Conservation (phyloP, 1,284 basidiomycete genomes). For the Pseudomicrostroma phylloplanum region DNA sequence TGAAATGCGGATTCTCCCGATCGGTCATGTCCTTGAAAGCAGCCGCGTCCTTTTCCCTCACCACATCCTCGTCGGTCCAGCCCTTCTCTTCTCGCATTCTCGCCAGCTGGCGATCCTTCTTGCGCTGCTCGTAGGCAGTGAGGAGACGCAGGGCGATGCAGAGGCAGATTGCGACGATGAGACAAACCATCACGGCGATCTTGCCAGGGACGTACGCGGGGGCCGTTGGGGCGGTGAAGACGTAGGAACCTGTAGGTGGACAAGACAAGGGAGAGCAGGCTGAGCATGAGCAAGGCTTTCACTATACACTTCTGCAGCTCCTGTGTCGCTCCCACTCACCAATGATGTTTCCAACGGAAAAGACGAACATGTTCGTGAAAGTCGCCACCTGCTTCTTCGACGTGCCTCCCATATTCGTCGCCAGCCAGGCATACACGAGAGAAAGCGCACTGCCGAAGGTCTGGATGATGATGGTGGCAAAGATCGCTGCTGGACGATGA, state of each 20-base stretch:
- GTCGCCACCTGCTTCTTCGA: constrained; percentile 61
- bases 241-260: background rate
- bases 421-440: constrained; percentile 63
- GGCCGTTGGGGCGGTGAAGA: constrained; percentile 43
- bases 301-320: too few relatives aligned
- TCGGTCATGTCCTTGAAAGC: constrained; percentile 65
- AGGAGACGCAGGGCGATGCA: constrained; percentile 59
- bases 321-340: constrained; percentile 5
- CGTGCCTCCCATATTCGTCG: constrained; percentile 63
- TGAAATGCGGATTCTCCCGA: constrained; percentile 54
- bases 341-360: constrained; percentile 59
- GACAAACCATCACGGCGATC: constrained; percentile 60
- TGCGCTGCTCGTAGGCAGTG: constrained; percentile 59
- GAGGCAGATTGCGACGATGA: constrained; percentile 57
- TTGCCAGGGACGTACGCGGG: constrained; percentile 63
- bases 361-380: constrained; percentile 60
- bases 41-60: constrained; percentile 58
- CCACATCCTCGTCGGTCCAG: constrained; percentile 60
- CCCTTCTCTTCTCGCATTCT: constrained; percentile 55
- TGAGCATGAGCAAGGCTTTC: too few relatives aligned
- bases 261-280: background rate
- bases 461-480: constrained; percentile 61
- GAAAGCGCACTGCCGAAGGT: constrained; percentile 58
- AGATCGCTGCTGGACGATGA: constrained; percentile 59
- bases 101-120: constrained; percentile 55